phyloP scores from a whole-genome alignment of 768 basidiomycete species.

The Hericium rajendrae region DNA sequence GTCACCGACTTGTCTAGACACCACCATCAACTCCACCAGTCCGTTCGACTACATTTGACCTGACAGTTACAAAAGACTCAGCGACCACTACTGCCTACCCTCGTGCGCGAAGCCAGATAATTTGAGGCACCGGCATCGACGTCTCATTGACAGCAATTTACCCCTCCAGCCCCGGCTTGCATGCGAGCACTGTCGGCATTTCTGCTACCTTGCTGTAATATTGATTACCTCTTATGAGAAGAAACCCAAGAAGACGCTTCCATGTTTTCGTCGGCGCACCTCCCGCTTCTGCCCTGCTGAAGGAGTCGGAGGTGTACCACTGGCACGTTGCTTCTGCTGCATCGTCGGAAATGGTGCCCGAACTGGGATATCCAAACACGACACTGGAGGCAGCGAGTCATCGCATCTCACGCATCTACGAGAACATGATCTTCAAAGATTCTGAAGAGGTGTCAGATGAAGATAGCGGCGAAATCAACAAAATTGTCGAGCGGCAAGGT shows the following conservation, averaged over 20 bases:
- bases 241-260: conserved; percentile 16
- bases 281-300: conserved; percentile 23
- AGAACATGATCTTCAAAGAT: conserved; percentile 61
- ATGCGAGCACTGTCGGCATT: too few relatives aligned
- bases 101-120: too few relatives aligned
- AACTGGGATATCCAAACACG: conserved; percentile 23
- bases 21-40: too few relatives aligned
- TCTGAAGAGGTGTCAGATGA: conserved; percentile 25
- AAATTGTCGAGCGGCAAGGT: background rate
- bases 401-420: conserved; percentile 62
- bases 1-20: too few relatives aligned
- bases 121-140: too few relatives aligned
- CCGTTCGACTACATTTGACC: too few relatives aligned
- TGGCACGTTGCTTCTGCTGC: conserved; percentile 42
- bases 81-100: too few relatives aligned
- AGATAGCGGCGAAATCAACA: background rate
- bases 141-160: too few relatives aligned
- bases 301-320: conserved; percentile 27
- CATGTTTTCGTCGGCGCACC: conserved; percentile 47
- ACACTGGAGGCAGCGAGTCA: conserved; percentile 58
- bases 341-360: background rate
- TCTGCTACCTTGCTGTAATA: too few relatives aligned
- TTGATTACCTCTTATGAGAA: too few relatives aligned
- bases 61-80: too few relatives aligned
- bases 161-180: too few relatives aligned